A percentile compares a stretch with the other conserved stretches of the same genome.
Conservation (phyloP, 768 basidiomycete species). For the Phaeotremella fagi region DNA sequence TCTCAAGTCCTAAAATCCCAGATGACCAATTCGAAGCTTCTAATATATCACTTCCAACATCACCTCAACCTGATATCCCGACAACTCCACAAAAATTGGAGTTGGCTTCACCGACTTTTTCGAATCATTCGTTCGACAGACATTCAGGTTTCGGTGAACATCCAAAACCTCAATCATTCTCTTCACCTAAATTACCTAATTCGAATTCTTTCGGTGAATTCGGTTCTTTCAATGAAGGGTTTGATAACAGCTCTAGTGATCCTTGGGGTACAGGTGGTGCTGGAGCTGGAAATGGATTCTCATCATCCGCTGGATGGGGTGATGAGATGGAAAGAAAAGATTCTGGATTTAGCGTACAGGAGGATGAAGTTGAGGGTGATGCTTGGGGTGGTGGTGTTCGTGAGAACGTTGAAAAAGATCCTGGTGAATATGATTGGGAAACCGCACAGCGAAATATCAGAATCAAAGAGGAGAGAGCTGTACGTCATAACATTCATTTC, state of each 20-base stretch:
- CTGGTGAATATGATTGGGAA: constrained; percentile 43
- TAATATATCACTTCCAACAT: too few species aligned
- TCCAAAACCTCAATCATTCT: too few species aligned
- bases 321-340: constrained; percentile 8
- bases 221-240: constrained; percentile 21
- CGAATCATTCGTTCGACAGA: neutral
- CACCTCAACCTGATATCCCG: too few species aligned
- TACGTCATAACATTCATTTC: constrained; percentile 17
- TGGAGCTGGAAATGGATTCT: neutral
- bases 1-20: too few species aligned
- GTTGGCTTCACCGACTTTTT: neutral
- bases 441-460: constrained; percentile 34
- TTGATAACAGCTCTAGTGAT: constrained; percentile 6
- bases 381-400: constrained; percentile 28
- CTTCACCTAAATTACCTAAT: constrained; percentile 13
- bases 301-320: constrained; percentile 8
- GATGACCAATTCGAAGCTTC: too few species aligned
- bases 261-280: constrained; percentile 16
- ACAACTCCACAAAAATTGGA: too few species aligned
- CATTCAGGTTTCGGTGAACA: neutral
- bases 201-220: constrained; percentile 33
- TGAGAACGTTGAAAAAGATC: neutral
- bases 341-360: neutral
- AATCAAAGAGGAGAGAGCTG: constrained; percentile 33
- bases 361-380: constrained; percentile 20